Evolutionary conservation across 371 early-diverging fungal species (phyloP).

Genomic region (Lichtheimia ramosa): DNA sequence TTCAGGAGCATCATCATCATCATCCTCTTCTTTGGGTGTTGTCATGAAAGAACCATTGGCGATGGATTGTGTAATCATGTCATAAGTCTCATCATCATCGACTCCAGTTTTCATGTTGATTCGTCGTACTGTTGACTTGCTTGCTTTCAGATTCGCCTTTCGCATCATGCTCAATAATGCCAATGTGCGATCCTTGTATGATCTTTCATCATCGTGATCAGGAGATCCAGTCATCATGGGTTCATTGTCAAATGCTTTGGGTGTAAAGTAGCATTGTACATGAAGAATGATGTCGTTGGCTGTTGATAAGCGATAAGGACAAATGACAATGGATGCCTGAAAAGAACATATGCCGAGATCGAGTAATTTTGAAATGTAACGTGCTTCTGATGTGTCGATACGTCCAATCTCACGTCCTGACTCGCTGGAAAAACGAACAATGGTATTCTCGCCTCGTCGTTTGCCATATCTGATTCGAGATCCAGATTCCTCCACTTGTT

Average conservation of each 20-base stretch:
- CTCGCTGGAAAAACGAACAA: conserved; percentile 52
- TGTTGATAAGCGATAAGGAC: conserved; percentile 31
- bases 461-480: not conserved
- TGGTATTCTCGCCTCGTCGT: conserved; percentile 32
- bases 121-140: conserved; percentile 31
- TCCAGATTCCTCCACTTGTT: conserved; percentile 8
- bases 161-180: conserved; percentile 47
- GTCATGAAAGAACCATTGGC: conserved; percentile 3
- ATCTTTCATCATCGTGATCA: conserved; percentile 24
- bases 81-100: conserved; percentile 21
- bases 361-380: conserved; percentile 48
- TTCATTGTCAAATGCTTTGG: conserved; percentile 26
- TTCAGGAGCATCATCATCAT: conserved; percentile 24
- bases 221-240: not conserved
- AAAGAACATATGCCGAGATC: conserved; percentile 51
- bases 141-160: conserved; percentile 38
- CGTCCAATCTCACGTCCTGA: conserved; percentile 46
- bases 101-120: conserved; percentile 17
- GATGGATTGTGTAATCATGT: conserved; percentile 28
- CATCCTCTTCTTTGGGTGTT: conserved; percentile 7
- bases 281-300: conserved; percentile 56
- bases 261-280: conserved; percentile 42
- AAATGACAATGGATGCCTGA: conserved; percentile 42
- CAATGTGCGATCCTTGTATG: conserved; percentile 32
- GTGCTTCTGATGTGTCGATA: conserved; percentile 40